phyloP scores from a whole-genome alignment of 495 filamentous ascomycete species.

The Talaromyces borbonicus region DNA sequence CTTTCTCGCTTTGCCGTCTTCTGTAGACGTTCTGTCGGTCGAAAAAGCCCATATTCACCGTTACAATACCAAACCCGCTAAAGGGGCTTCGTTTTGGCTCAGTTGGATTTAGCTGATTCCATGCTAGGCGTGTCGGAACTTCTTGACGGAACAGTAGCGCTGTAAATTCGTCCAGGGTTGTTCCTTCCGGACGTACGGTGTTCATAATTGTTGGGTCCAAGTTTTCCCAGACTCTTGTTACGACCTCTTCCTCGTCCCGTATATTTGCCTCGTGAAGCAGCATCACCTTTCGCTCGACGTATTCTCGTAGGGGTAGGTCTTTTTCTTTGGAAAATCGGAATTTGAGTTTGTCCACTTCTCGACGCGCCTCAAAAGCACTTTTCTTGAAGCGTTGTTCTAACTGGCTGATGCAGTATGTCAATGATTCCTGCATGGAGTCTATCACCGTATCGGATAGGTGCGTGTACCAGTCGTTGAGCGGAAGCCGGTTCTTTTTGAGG shows the following conservation, averaged over 20 bases:
- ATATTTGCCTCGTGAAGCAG: background rate
- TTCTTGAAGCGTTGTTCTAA: background rate
- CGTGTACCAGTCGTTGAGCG: background rate
- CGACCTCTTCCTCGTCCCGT: background rate
- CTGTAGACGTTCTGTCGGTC: too few relatives aligned
- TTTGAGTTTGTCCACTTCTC: background rate
- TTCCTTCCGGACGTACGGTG: background rate
- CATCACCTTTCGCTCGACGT: background rate
- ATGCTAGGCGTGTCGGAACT: background rate
- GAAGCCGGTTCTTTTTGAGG: too few relatives aligned
- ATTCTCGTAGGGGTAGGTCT: background rate
- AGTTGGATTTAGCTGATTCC: background rate
- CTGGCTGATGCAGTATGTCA: background rate
- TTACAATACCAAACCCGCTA: too few relatives aligned
- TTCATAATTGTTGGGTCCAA: background rate
- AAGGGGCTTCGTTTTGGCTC: too few relatives aligned
- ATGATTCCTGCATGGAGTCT: background rate
- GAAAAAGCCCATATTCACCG: too few relatives aligned
- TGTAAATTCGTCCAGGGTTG: background rate
- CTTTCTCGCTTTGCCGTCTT: too few relatives aligned
- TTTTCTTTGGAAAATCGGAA: background rate
- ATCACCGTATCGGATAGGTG: background rate
- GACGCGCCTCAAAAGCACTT: background rate
- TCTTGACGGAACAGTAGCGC: background rate
- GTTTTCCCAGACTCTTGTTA: too few relatives aligned